Conservation (phyloP, 306 rosid species). For the Sechiopsis laciniata region DNA sequence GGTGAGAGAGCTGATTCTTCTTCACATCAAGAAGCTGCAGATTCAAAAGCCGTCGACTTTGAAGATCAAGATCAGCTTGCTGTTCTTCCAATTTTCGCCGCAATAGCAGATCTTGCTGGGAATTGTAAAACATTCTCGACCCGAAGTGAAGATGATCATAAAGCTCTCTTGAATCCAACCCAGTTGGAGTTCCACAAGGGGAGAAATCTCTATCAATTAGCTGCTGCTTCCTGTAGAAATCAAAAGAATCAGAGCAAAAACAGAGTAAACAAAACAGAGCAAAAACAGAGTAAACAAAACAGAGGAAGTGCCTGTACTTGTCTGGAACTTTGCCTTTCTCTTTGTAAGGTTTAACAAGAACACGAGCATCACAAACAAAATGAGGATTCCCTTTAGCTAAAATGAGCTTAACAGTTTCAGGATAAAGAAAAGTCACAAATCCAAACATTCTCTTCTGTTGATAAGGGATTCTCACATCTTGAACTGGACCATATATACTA, state of each 20-base stretch:
- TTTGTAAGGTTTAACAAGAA: no score
- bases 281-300: background rate
- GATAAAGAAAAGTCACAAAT: no score
- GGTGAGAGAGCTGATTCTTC: slow-evolving; percentile 38
- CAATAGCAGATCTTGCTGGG: slow-evolving; percentile 71
- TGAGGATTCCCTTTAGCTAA: no score
- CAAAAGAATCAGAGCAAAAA: background rate
- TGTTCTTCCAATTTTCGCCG: slow-evolving; percentile 91
- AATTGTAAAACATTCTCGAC: slow-evolving; percentile 67
- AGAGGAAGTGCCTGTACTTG: no score
- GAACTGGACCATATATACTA: no score
- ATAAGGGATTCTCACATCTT: no score
- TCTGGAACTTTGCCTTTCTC: no score
- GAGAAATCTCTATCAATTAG: slow-evolving; percentile 78
- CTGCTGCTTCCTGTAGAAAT: slow-evolving; percentile 63
- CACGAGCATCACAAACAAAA: no score
- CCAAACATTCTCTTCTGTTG: no score
- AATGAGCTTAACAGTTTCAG: no score
- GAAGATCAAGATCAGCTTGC: slow-evolving; percentile 84
- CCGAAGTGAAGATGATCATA: slow-evolving; percentile 70
- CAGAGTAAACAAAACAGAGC: no score
- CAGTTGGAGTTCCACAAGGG: slow-evolving; percentile 90
- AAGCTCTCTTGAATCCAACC: slow-evolving; percentile 69
- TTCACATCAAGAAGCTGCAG: slow-evolving; percentile 87
- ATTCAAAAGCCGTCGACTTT: slow-evolving; percentile 73